Evolutionary conservation across 2,329 filamentous ascomycete species (phyloP).

Genomic region (Sporothrix phasma): DNA sequence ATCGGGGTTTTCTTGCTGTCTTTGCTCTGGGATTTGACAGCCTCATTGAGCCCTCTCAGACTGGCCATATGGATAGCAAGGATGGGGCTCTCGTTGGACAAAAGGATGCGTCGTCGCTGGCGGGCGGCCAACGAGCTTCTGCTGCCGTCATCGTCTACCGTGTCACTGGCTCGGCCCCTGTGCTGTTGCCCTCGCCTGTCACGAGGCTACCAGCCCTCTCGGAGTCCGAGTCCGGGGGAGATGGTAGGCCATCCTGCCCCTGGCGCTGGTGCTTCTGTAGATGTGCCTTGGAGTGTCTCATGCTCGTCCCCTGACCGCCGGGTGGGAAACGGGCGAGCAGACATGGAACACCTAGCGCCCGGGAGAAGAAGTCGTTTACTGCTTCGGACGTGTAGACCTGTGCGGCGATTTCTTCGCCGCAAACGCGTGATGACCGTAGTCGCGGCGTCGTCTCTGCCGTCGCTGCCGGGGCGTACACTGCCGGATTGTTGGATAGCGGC

Average conservation of each 20-base stretch:
- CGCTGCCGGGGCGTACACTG: slow-evolving; percentile 33
- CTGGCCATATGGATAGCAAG: slow-evolving; percentile 73
- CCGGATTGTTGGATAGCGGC: slow-evolving; percentile 60
- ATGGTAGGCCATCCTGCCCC: slow-evolving; percentile 35
- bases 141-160: not conserved
- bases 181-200: not conserved
- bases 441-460: slow-evolving; percentile 22
- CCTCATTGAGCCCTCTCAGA: slow-evolving; percentile 64
- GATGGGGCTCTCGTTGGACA: slow-evolving; percentile 93
- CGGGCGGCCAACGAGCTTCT: not conserved
- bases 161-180: not conserved
- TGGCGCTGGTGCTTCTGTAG: slow-evolving; percentile 46
- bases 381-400: slow-evolving; percentile 56
- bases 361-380: slow-evolving; percentile 69
- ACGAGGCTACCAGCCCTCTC: slow-evolving; percentile 25
- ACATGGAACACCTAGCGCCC: slow-evolving; percentile 66
- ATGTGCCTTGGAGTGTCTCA: slow-evolving; percentile 62
- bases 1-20: slow-evolving; percentile 38
- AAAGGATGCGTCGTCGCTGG: slow-evolving; percentile 49
- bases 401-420: slow-evolving; percentile 66
- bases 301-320: slow-evolving; percentile 46
- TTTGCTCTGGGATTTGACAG: slow-evolving; percentile 45
- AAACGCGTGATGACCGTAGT: slow-evolving; percentile 56
- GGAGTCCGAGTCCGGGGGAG: slow-evolving; percentile 48
- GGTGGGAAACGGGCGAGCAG: slow-evolving; percentile 75